phyloP scores from a whole-genome alignment of 768 basidiomycete species.

The Hirschioporus abietinus region DNA sequence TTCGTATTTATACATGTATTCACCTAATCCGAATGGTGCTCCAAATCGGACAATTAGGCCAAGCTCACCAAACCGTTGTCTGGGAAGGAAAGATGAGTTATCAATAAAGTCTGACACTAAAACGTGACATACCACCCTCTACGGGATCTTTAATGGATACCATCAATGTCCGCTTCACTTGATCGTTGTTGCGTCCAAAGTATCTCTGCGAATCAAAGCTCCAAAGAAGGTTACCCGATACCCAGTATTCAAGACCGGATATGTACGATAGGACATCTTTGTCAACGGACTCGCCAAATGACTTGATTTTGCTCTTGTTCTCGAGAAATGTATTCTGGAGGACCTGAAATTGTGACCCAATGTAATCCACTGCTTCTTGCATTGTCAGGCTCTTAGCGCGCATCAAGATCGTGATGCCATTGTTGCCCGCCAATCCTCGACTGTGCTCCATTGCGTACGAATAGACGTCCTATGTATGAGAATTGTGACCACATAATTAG shows the following conservation, averaged over 20 bases:
- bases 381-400: slow-evolving; percentile 17
- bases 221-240: slow-evolving; percentile 61
- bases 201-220: slow-evolving; percentile 66
- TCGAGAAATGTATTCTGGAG: slow-evolving; percentile 46
- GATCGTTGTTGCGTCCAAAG: slow-evolving; percentile 50
- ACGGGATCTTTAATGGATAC: not conserved
- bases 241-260: slow-evolving; percentile 53
- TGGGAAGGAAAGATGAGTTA: too few relatives aligned
- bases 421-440: slow-evolving; percentile 21
- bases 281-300: slow-evolving; percentile 39
- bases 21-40: too few relatives aligned
- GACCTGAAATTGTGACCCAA: slow-evolving; percentile 44
- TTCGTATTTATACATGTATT: too few relatives aligned
- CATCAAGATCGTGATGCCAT: slow-evolving; percentile 25
- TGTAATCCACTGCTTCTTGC: slow-evolving; percentile 37
- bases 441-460: slow-evolving; percentile 29
- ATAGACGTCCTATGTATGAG: slow-evolving; percentile 21
- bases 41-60: too few relatives aligned
- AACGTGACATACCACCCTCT: too few relatives aligned
- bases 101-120: too few relatives aligned
- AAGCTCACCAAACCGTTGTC: too few relatives aligned
- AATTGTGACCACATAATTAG: not conserved
- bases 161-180: slow-evolving; percentile 39
- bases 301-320: slow-evolving; percentile 45
- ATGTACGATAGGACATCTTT: slow-evolving; percentile 42